Percentiles rank a stretch among this genome's conserved stretches.
Evolutionary conservation across 306 rosid genomes (phyloP).

Genomic region (Vigna reflexopilosa): DNA sequence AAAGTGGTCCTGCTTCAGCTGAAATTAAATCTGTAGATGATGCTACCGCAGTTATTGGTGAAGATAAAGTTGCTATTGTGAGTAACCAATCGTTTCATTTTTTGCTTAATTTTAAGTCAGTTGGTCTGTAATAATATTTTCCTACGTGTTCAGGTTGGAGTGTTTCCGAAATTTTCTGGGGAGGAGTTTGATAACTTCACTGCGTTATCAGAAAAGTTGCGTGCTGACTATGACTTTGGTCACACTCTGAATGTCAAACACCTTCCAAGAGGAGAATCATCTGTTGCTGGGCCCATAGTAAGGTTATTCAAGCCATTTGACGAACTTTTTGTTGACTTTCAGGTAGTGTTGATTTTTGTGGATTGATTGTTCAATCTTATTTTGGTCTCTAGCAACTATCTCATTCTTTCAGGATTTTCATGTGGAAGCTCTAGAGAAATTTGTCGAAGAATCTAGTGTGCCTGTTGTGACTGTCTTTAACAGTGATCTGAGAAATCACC

Average conservation of each 20-base stretch:
- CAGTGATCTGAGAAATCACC: constrained; percentile 70
- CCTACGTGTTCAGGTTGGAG: constrained; percentile 62
- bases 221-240: constrained; percentile 74
- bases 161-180: constrained; percentile 75
- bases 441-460: constrained; percentile 60
- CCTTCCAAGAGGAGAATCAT: constrained; percentile 82
- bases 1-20: constrained; percentile 73
- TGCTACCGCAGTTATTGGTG: constrained; percentile 57
- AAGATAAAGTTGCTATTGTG: constrained; percentile 72
- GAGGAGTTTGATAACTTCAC: constrained; percentile 68
- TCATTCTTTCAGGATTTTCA: constrained; percentile 65
- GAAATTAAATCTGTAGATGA: constrained; percentile 72
- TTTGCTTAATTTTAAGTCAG: neutral
- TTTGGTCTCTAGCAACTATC: neutral
- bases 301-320: constrained; percentile 89
- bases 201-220: constrained; percentile 71
- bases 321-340: constrained; percentile 70
- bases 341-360: constrained; percentile 51
- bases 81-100: constrained; percentile 34
- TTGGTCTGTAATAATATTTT: constrained; percentile 7
- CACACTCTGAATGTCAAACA: constrained; percentile 78
- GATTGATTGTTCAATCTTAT: neutral
- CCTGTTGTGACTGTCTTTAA: constrained; percentile 65
- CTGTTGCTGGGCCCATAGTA: constrained; percentile 67
- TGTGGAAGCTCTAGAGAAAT: constrained; percentile 69